A percentile compares a stretch with the other conserved stretches of the same genome.
phyloP scores from a whole-genome alignment of 1,284 basidiomycete species.

The Papiliotrema fonsecae region DNA sequence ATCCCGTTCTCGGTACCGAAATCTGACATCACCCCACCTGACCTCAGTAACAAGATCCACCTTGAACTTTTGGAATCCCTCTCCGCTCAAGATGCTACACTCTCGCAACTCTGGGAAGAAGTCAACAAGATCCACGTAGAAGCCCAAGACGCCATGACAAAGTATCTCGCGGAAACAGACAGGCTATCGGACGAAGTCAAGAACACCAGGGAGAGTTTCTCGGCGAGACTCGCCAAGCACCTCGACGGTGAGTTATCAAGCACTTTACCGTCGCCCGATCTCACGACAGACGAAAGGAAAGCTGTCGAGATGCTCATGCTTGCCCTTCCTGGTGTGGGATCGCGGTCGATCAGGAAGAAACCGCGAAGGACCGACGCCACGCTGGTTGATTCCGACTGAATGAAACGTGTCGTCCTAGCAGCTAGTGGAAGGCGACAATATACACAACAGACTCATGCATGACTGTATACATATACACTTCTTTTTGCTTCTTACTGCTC shows the following conservation, averaged over 20 bases:
- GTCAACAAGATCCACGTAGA: neutral
- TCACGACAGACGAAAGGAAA: neutral
- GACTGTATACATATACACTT: too few species aligned
- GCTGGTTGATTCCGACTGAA: neutral
- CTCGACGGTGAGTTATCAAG: neutral
- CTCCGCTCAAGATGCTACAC: neutral
- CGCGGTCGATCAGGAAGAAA: neutral
- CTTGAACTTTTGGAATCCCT: neutral
- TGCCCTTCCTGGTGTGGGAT: too few species aligned
- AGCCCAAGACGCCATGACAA: neutral
- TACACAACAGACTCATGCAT: too few species aligned
- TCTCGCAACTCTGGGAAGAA: neutral
- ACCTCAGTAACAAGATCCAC: neutral
- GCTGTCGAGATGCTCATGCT: neutral
- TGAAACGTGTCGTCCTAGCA: neutral
- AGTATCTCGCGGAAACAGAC: neutral
- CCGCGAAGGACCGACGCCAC: neutral
- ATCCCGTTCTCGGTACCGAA: neutral
- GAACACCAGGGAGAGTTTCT: neutral
- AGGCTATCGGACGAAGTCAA: neutral
- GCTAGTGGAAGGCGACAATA: neutral
- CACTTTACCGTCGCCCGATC: neutral
- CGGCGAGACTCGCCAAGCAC: neutral
- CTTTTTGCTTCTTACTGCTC: neutral
- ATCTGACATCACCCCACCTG: too few species aligned